Evolutionary conservation across 1,284 basidiomycete genomes (phyloP).

Genomic region (Cryptococcus sp.): DNA sequence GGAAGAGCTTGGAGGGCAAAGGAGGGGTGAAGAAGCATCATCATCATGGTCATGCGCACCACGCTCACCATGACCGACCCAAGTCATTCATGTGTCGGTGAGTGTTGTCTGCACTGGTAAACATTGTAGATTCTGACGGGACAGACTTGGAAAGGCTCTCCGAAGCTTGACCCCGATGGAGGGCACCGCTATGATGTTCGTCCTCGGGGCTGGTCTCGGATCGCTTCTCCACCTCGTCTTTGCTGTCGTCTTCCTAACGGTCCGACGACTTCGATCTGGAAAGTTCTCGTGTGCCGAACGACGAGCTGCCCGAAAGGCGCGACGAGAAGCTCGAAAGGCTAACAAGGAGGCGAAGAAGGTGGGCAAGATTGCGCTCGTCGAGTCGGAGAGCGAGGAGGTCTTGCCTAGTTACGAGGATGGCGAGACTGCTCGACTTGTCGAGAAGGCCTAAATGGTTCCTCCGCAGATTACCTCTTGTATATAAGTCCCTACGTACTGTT

Average conservation of each 20-base stretch:
- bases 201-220: slow-evolving; percentile 29
- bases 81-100: slow-evolving; percentile 6
- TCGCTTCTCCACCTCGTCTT: slow-evolving; percentile 28
- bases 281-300: slow-evolving; percentile 7
- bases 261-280: slow-evolving; percentile 13
- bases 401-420: slow-evolving; percentile 19
- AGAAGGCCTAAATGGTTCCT: slow-evolving; percentile 8
- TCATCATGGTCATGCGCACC: slow-evolving; percentile 3
- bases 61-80: slow-evolving; percentile 1
- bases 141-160: slow-evolving; percentile 23
- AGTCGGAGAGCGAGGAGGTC: slow-evolving; percentile 7
- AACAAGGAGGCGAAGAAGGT: slow-evolving; percentile 13
- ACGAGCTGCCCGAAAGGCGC: slow-evolving; percentile 5
- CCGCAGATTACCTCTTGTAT: neutral
- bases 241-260: slow-evolving; percentile 22
- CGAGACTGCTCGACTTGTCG: slow-evolving; percentile 6
- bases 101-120: neutral
- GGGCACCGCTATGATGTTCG: slow-evolving; percentile 21
- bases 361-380: neutral
- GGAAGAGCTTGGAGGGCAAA: slow-evolving; percentile 7
- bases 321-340: slow-evolving; percentile 8
- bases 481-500: no score
- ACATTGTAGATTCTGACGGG: no score
- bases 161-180: slow-evolving; percentile 17
- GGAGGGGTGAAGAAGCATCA: slow-evolving; percentile 3